These are phyloP conservation scores for Tulasnella sp. DNA, from an alignment of 768 basidiomycete species.

Conservation along the genomic window DNA sequence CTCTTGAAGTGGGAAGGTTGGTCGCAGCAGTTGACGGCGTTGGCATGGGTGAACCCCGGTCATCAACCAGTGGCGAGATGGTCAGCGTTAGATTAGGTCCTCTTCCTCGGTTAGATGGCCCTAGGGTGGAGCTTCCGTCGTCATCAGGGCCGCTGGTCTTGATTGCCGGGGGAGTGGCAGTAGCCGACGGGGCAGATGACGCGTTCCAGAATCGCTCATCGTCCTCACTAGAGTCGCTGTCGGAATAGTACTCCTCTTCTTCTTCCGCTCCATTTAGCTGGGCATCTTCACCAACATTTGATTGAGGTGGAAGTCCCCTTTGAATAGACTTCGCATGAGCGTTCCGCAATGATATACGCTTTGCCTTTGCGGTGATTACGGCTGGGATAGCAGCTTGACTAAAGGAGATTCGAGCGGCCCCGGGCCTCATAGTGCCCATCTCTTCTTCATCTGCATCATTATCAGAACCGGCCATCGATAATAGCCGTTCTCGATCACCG, in stretches of 20 bases:
- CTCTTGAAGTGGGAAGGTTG: constrained; percentile 24
- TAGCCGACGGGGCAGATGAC: background rate
- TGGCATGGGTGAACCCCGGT: constrained; percentile 22
- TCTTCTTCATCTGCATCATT: constrained; percentile 10
- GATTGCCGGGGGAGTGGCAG: constrained; percentile 6
- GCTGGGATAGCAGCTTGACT: background rate
- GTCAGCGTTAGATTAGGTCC: constrained; percentile 9
- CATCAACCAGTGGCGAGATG: constrained; percentile 1
- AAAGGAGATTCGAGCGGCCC: background rate
- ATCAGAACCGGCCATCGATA: constrained; percentile 15
- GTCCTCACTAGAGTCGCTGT: constrained; percentile 6
- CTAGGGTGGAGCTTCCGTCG: background rate
- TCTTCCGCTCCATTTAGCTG: background rate
- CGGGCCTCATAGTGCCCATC: constrained; percentile 4
- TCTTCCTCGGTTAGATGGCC: background rate
- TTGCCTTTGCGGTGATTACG: background rate
- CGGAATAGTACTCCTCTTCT: constrained; percentile 9
- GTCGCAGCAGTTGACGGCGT: background rate
- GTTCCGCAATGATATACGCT: background rate
- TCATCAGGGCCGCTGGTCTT: background rate
- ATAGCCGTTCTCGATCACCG: background rate
- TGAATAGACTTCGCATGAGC: constrained; percentile 2
- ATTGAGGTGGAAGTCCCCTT: background rate
- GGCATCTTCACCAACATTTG: background rate
- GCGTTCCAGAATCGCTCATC: constrained; percentile 15